Percentiles rank a stretch among this genome's conserved stretches.
These are phyloP conservation scores for Prunus armeniaca DNA, from an alignment of 306 rosid genomes.

Conservation along the genomic window DNA sequence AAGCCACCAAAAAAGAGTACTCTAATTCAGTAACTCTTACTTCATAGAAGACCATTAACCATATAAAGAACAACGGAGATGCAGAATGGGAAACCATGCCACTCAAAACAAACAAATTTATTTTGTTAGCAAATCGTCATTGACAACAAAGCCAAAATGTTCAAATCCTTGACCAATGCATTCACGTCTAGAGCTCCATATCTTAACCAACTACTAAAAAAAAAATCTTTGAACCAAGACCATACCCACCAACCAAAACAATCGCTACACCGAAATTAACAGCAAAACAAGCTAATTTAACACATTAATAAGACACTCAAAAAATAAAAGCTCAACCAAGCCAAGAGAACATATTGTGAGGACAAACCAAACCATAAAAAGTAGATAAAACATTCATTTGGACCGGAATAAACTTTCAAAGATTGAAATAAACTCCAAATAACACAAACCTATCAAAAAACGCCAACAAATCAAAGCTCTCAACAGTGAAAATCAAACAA, in stretches of 20 bases:
- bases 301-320: neutral
- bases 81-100: neutral
- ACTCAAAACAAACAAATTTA: neutral
- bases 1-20: neutral
- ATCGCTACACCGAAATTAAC: neutral
- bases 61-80: no score
- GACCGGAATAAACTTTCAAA: neutral
- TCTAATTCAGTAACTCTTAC: neutral
- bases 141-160: neutral
- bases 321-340: neutral
- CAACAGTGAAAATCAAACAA: neutral
- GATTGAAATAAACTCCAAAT: neutral
- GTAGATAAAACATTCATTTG: constrained; percentile 3
- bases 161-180: neutral
- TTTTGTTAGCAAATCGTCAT: neutral
- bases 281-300: neutral
- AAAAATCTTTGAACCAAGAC: neutral
- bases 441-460: neutral
- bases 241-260: constrained; percentile 3
- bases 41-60: neutral
- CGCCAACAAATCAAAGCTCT: neutral
- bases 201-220: neutral
- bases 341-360: no score
- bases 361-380: no score
- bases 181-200: neutral